Base-by-base conservation (phyloP, 108 stramenopile species). In the Conticribra weissflogii region DNA sequence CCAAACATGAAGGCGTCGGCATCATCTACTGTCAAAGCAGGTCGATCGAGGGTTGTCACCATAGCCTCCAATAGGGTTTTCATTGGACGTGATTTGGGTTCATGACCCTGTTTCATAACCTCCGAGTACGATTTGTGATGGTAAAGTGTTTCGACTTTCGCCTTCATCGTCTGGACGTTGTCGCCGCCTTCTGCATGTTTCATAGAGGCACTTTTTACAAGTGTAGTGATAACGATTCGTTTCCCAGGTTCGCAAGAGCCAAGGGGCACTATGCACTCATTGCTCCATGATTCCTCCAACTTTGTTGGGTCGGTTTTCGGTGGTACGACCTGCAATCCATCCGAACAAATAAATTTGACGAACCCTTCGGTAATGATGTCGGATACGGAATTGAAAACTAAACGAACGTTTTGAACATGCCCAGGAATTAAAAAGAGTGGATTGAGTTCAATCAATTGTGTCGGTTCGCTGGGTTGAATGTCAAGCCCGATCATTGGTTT, bases 381-480 rank as follows among this genome's bases (percentile, higher is more conserved):
- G 2, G 78, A 72, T 8, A 86, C 88, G 18, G 88, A 69, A 46
- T 85, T 58, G 60, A 91, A 86, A 17, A 59, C 63, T 8, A 94
- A 67, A 9, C 72, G 72, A 4, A 94, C 72, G 53, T 86, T 76
- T 73, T 93, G 92, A 17, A 85, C 81, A 47, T 90, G 86, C 3
- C 92, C 92, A 12, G 92, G 89, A 21, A 93, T 78, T 27, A 94
- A 64, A 49, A 81, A 84, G 5, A 73, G 60, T 25, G 92, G 92
- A 54, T 89, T 81, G 17, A 91, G 36, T 30, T 79, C 69, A 19
- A 91, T 69, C 15, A 85, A 81, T 45, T 94, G 92, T 25, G 90
- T 87, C 21, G 89, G 86, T 54, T 87, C 81, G 71, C 83, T 85
- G 4, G 92, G 88, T 47, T 88, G 54, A 24, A 94, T 87, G 54